These are phyloP conservation scores for Sporobolomyces roseus DNA, from an alignment of 768 basidiomycete genomes.

Conservation along the genomic window DNA sequence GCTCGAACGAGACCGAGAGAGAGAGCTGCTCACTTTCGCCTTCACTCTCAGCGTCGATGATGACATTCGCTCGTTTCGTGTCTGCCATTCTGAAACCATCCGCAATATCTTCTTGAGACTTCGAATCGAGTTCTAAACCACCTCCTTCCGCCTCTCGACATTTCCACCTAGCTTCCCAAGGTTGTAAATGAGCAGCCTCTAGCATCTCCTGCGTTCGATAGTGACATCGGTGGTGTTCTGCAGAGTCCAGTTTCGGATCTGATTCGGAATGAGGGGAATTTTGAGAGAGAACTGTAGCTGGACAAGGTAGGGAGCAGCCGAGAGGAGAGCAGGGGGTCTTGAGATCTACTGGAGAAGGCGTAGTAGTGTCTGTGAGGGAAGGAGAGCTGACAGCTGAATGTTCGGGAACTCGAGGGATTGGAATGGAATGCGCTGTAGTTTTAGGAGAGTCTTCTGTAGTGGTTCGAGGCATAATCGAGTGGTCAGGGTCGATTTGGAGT, in stretches of 20 bases:
- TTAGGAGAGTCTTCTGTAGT: too few relatives aligned
- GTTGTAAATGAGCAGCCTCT: conserved; percentile 10
- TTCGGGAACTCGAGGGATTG: background rate
- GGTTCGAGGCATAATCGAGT: too few relatives aligned
- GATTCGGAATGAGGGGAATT: background rate
- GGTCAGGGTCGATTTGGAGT: too few relatives aligned
- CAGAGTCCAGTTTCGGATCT: too few relatives aligned
- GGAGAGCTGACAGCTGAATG: too few relatives aligned
- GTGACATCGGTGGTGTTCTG: conserved; percentile 8
- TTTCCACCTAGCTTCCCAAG: conserved; percentile 14
- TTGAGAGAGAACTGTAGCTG: background rate
- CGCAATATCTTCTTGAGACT: too few relatives aligned
- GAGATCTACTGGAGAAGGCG: background rate
- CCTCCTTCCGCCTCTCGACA: background rate
- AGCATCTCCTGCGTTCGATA: conserved; percentile 1
- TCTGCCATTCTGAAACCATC: too few relatives aligned
- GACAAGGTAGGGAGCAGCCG: background rate
- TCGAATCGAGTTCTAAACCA: background rate
- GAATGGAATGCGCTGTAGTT: background rate
- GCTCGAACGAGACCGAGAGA: too few relatives aligned
- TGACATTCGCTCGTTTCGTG: too few relatives aligned
- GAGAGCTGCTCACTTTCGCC: too few relatives aligned
- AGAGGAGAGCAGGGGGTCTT: background rate
- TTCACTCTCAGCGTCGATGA: too few relatives aligned
- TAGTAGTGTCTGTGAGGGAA: too few relatives aligned